Conservation (phyloP, 768 basidiomycete genomes). For the Mrakia blollopis region DNA sequence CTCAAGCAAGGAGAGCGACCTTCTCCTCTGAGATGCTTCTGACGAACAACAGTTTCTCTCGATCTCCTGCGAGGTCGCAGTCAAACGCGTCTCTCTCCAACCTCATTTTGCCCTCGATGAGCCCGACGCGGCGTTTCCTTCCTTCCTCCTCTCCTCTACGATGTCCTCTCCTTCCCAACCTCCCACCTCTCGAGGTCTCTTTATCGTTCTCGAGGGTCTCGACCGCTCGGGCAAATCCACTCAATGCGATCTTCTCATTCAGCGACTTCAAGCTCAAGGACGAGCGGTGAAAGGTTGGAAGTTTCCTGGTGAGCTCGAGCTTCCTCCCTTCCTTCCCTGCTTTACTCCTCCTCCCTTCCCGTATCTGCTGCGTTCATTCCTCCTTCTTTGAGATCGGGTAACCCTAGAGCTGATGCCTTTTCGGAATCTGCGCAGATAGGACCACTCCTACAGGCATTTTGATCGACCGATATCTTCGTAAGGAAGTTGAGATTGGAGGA, state of each 20-base stretch:
- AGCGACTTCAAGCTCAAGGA: slow-evolving; percentile 48
- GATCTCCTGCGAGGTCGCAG: neutral
- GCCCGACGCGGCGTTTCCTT: slow-evolving; percentile 7
- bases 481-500: slow-evolving; percentile 81
- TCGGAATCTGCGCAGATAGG: slow-evolving; percentile 57
- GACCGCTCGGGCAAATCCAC: slow-evolving; percentile 94
- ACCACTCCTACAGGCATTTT: slow-evolving; percentile 84
- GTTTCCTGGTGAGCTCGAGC: slow-evolving; percentile 68
- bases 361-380: neutral
- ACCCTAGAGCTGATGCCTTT: neutral
- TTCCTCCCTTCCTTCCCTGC: neutral
- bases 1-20: too few species aligned
- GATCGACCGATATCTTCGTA: slow-evolving; percentile 87
- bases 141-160: neutral
- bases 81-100: neutral
- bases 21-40: too few species aligned
- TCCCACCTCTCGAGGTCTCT: slow-evolving; percentile 52
- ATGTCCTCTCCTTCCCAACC: neutral
- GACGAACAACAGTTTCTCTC: too few species aligned
- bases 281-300: slow-evolving; percentile 56
- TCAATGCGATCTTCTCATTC: slow-evolving; percentile 53
- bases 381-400: neutral
- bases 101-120: neutral
- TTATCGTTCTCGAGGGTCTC: slow-evolving; percentile 93
- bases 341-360: neutral